Base-by-base conservation (phyloP, 2,329 filamentous ascomycete genomes). In the Diaporthe vaccinii region DNA sequence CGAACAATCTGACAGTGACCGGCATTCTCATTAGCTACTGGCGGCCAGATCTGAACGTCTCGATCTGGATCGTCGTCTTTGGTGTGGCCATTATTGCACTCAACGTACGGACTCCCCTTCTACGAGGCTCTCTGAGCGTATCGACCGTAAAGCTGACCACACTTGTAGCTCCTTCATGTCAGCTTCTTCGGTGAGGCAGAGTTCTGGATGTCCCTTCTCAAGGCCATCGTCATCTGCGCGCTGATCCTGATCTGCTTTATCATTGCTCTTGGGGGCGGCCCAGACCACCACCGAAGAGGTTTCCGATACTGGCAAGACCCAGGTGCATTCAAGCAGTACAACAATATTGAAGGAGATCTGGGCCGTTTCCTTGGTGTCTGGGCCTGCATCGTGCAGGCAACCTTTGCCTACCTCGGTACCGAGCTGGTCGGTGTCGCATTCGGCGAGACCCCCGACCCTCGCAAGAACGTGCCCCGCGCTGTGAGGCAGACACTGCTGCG, bases 401-500 rank as follows among this genome's bases (percentile, higher is more conserved):
- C 82, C 67, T 89, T 89, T 79, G 84, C 86, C 12, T 89, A 88
- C 77, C 87, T 87, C 57, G 87, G 88, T 72, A 86, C 87, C 20
- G 86, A 88, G 78, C 84, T 85, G 79, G 85, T 88, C 22, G 86
- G 85, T 36, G 84, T 87, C 15, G 86, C 86, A 39, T 86, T 85
- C 55, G 86, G 85, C 69, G 87, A 89, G 78, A 84, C 86, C 9
- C 84, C 85, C 75, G 84, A 87, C 74, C 86, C 87, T 17, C 79
- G 82, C 55, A 80, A 79, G 70, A 84, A 77, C 17, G 78, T 79
- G 0, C 72, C 55, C 2, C 86, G 89, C 59, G 92, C 92, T 36
- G 92, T 93, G 83, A 92, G 90, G 79, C 87, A 93, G 73, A 93
- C 92, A 53, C 92, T 94, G 82, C 91, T 89, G 84, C 92, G 92